Percentiles rank a stretch among this genome's conserved stretches.
Conservation (phyloP, 352 stramenopile species). For the Globisporangium recalcitrans region DNA sequence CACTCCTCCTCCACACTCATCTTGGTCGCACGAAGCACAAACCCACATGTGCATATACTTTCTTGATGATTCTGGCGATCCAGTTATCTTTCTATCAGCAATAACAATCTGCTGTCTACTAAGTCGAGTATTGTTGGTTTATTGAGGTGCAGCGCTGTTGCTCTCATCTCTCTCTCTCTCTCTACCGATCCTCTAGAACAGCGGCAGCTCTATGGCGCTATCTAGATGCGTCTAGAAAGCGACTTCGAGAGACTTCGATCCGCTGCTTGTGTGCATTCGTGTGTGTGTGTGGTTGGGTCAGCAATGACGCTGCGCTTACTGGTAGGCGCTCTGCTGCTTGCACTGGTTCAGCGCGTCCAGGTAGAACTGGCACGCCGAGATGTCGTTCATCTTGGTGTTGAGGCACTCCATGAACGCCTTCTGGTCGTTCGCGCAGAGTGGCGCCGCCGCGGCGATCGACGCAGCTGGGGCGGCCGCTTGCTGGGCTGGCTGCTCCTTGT, state of each 20-base stretch:
- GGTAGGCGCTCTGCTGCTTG: constrained; percentile 66
- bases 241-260: not conserved
- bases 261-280: not conserved
- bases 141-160: not conserved
- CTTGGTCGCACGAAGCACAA: no score
- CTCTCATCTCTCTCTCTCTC: not conserved
- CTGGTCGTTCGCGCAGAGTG: constrained; percentile 53
- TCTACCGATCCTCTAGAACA: not conserved
- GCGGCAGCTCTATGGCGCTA: not conserved
- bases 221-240: not conserved
- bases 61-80: no score
- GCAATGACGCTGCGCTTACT: constrained; percentile 24
- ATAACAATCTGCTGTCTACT: no score
- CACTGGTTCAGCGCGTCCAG: constrained; percentile 78
- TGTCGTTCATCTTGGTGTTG: constrained; percentile 71
- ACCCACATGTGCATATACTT: no score
- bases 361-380: constrained; percentile 81
- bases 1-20: no score
- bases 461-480: constrained; percentile 13
- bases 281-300: not conserved
- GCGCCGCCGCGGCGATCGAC: constrained; percentile 17
- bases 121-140: not conserved
- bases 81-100: no score
- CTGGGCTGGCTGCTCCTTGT: constrained; percentile 29
- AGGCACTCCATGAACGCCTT: constrained; percentile 81